A percentile compares a stretch with the other conserved stretches of the same genome.
Conservation (phyloP, 179 eudicot genomes). For the Carnegiea gigantea region DNA sequence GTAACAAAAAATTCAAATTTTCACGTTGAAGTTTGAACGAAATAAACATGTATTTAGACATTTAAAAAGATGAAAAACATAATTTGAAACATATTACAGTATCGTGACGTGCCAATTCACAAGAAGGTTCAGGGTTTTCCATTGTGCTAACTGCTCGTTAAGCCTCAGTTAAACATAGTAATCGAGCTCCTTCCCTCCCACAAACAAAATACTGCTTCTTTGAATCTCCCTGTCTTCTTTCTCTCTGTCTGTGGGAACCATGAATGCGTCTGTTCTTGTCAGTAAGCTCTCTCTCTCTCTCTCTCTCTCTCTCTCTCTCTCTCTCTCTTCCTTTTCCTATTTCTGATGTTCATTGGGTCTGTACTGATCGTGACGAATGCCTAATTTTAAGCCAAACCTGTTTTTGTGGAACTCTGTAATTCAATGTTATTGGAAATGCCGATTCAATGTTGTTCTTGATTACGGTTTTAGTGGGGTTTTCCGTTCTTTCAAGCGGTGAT, state of each 20-base stretch:
- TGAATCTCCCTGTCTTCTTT: not conserved
- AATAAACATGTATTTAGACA: too few relatives aligned
- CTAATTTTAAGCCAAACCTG: not conserved
- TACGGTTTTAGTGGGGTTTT: conserved; percentile 22
- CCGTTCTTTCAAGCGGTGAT: not conserved
- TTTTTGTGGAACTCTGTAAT: not conserved
- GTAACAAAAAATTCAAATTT: too few relatives aligned
- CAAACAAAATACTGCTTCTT: not conserved
- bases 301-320: not conserved
- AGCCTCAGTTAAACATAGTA: not conserved
- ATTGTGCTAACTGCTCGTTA: not conserved
- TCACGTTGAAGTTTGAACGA: too few relatives aligned
- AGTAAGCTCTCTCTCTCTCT: conserved; percentile 43
- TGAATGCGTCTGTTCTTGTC: conserved; percentile 84
- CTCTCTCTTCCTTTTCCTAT: not conserved
- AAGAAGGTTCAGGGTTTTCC: not conserved
- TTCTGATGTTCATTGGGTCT: too few relatives aligned
- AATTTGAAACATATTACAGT: too few relatives aligned
- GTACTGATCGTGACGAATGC: not conserved
- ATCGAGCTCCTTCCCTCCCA: not conserved
- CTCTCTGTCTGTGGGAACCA: conserved; percentile 26
- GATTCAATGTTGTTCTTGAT: not conserved
- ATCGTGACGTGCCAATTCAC: not conserved
- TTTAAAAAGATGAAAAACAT: too few relatives aligned
- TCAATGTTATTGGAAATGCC: not conserved